Evolutionary conservation across 2,329 filamentous ascomycete genomes (phyloP).

Genomic region (Ascochyta lentis): DNA sequence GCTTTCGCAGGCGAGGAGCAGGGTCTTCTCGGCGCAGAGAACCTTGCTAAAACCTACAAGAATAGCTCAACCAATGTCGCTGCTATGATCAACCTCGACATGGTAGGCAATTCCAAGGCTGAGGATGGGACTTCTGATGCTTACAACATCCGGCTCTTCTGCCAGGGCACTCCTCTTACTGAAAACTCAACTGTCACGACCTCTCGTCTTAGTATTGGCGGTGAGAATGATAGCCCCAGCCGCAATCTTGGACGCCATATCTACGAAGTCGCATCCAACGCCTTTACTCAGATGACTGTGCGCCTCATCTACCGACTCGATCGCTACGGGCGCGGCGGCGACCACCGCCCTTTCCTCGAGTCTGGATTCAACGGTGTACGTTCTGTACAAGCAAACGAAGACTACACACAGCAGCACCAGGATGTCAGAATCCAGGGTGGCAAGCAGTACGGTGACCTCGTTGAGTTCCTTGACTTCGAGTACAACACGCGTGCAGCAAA

Average conservation of each 20-base stretch:
- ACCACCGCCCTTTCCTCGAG: slow-evolving; percentile 61
- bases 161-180: slow-evolving; percentile 54
- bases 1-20: slow-evolving; percentile 65
- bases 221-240: slow-evolving; percentile 60
- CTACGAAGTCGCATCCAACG: slow-evolving; percentile 59
- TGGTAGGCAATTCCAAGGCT: slow-evolving; percentile 56
- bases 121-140: slow-evolving; percentile 52
- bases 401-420: slow-evolving; percentile 64
- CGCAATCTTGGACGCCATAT: slow-evolving; percentile 61
- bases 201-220: slow-evolving; percentile 45
- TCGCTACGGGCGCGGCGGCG: slow-evolving; percentile 62
- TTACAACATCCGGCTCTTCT: slow-evolving; percentile 61
- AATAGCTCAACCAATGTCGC: slow-evolving; percentile 59
- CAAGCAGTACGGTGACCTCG: slow-evolving; percentile 60
- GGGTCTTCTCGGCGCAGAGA: slow-evolving; percentile 57
- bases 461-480: slow-evolving; percentile 61
- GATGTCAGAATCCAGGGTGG: slow-evolving; percentile 56
- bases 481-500: slow-evolving; percentile 60
- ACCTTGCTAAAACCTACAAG: slow-evolving; percentile 58
- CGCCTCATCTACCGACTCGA: slow-evolving; percentile 62
- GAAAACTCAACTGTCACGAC: slow-evolving; percentile 48
- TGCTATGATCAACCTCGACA: slow-evolving; percentile 63
- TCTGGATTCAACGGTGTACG: slow-evolving; percentile 59
- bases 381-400: slow-evolving; percentile 63
- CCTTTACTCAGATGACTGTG: slow-evolving; percentile 59